Percentiles rank a stretch among this genome's conserved stretches.
Conservation (phyloP, 225 moss, liverwort and hornwort species). For the Pleurozium schreberi region DNA sequence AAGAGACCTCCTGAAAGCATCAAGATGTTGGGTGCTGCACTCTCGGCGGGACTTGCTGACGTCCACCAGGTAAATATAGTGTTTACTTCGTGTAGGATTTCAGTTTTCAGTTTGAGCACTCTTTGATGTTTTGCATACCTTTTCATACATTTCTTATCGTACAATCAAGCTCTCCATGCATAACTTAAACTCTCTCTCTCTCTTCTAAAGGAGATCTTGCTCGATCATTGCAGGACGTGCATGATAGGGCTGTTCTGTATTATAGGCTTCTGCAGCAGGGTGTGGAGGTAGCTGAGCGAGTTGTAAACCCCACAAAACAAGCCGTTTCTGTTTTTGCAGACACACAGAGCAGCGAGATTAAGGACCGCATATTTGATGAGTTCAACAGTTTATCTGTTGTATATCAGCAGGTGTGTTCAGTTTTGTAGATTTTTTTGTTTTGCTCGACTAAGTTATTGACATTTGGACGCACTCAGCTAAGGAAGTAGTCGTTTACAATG, state of each 20-base stretch:
- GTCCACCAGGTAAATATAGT: conserved; percentile 64
- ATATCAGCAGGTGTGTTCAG: conserved; percentile 44
- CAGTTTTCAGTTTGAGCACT: neutral
- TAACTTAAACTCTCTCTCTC: neutral
- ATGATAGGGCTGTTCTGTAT: conserved; percentile 88
- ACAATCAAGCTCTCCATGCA: neutral
- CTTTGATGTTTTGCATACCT: neutral
- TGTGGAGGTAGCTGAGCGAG: conserved; percentile 79
- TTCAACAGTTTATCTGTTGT: conserved; percentile 91
- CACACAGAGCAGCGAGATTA: conserved; percentile 79
- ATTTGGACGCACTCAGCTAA: neutral
- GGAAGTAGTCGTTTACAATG: neutral
- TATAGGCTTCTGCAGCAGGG: conserved; percentile 86
- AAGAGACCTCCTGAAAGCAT: conserved; percentile 89
- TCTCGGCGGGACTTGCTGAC: conserved; percentile 72
- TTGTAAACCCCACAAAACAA: conserved; percentile 83
- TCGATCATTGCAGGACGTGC: conserved; percentile 70
- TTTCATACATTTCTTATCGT: neutral
- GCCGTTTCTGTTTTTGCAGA: conserved; percentile 95
- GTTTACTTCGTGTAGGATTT: neutral
- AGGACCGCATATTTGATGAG: conserved; percentile 96
- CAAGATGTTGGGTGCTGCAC: conserved; percentile 71
- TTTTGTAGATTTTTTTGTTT: neutral
- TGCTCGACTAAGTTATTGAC: neutral
- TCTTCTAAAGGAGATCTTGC: neutral